phyloP scores from a whole-genome alignment of 2,329 filamentous ascomycete genomes.

The Neonectria sp. region DNA sequence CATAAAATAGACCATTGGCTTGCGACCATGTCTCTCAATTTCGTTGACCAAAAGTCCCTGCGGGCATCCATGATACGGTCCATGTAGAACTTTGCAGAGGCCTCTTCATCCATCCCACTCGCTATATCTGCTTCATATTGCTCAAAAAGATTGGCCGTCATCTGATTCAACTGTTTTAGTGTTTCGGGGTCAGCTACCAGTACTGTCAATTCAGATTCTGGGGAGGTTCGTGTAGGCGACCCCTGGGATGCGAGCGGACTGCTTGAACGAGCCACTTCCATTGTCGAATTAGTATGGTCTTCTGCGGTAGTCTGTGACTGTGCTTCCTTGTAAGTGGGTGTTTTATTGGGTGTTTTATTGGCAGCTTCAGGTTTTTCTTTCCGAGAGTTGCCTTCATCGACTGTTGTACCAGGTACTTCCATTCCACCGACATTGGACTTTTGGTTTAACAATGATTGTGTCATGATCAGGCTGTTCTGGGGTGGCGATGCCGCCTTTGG shows the following conservation, averaged over 20 bases:
- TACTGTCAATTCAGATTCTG: slow-evolving; percentile 26
- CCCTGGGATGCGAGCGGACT: not conserved
- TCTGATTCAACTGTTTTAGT: slow-evolving; percentile 45
- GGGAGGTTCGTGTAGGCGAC: too few species aligned
- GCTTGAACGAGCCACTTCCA: not conserved
- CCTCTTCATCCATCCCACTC: slow-evolving; percentile 36
- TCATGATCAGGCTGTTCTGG: not conserved
- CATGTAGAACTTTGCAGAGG: slow-evolving; percentile 51
- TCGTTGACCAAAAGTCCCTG: slow-evolving; percentile 50
- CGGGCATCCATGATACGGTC: slow-evolving; percentile 45
- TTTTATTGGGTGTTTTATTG: too few species aligned
- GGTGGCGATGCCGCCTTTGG: not conserved
- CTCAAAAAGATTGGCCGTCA: slow-evolving; percentile 48
- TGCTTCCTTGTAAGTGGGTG: not conserved
- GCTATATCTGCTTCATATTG: slow-evolving; percentile 52
- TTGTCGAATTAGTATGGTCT: not conserved
- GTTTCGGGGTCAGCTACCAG: slow-evolving; percentile 45
- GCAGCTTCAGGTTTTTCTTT: not conserved
- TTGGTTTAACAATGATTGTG: not conserved
- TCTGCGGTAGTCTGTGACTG: not conserved
- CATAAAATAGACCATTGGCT: slow-evolving; percentile 4
- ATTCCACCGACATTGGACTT: not conserved
- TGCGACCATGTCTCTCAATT: slow-evolving; percentile 33
- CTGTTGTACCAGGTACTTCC: not conserved
- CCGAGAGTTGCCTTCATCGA: not conserved